Percentiles rank a stretch among this genome's conserved stretches.
Conservation (phyloP, 2,329 filamentous ascomycete species). For the Harringtonia aguacate region DNA sequence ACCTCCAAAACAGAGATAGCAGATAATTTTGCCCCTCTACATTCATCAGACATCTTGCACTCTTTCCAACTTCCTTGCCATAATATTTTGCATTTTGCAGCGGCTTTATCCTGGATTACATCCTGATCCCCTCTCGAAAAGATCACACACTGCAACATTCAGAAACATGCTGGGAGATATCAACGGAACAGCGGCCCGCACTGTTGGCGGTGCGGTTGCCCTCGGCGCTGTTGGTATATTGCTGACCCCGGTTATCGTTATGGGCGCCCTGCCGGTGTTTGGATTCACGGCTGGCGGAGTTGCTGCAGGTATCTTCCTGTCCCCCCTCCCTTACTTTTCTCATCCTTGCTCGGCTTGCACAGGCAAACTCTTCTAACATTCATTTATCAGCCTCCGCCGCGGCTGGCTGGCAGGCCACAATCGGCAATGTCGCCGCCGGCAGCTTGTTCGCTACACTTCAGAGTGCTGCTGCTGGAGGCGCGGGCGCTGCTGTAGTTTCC, state of each 20-base stretch:
- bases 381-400: slow-evolving; percentile 19
- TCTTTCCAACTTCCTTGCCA: no score
- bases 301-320: slow-evolving; percentile 1
- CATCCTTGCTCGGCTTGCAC: neutral
- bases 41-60: no score
- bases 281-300: slow-evolving; percentile 1
- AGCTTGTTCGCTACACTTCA: slow-evolving; percentile 19
- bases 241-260: neutral
- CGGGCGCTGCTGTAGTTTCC: slow-evolving; percentile 10
- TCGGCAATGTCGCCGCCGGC: slow-evolving; percentile 16
- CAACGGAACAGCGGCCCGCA: no score
- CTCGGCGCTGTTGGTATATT: no score
- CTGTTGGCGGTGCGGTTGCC: no score
- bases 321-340: neutral
- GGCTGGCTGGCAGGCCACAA: slow-evolving; percentile 14
- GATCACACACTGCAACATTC: no score
- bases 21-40: no score
- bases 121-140: no score
- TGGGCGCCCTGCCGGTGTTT: neutral
- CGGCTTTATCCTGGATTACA: no score
- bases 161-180: no score
- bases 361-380: neutral
- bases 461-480: slow-evolving; percentile 20
- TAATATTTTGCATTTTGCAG: no score
- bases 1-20: no score